Base-by-base conservation (phyloP, 2,329 filamentous ascomycete genomes). In the Lasiodiplodia sp. region DNA sequence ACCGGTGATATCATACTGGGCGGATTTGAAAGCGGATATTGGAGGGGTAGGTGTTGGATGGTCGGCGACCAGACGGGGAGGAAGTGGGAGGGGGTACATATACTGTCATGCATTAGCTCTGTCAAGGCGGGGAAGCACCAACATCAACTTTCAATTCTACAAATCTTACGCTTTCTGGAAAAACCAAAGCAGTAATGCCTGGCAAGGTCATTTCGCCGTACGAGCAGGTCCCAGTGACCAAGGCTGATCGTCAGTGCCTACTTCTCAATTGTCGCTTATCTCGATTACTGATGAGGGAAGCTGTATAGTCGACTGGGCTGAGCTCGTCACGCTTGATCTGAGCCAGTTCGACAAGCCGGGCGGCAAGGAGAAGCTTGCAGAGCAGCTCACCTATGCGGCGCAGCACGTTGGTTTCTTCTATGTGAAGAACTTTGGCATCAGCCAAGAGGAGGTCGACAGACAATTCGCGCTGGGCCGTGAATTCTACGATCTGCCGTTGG, bases 401-500 rank as follows among this genome's bases (percentile, higher is more conserved):
- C 75, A 81, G 66, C 76, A 82, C 72, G 77, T 81, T 71, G 86
- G 87, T 2, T 87, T 90, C 79, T 90, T 90, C 78, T 89, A 90
- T 70, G 84, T 90, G 23, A 86, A 85, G 69, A 88, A 78, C 77
- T 90, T 87, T 70, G 87, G 87, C 38, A 81, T 90, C n/a, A 79
- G 78, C 0, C 87, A 90, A 74, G 87, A 88, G 57, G 81, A 88
- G 73, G 83, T 90, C 1, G 84, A 90, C 71, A 80, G 82, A 6
- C 88, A 90, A 71, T 90, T 90, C 70, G 86, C 87, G 14, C 83
- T 90, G 2, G 88, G 85, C 1, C 86, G 87, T 68, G 81, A 86
- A 44, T 84, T 90, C 70, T 90, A 89, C 72, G 75, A 83, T 4
- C 79, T 90, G 0, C 82, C 87, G 0, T 79, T 83, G 0, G 84